Conservation (phyloP, 352 stramenopile species). For the Phytophthora foliorum region DNA sequence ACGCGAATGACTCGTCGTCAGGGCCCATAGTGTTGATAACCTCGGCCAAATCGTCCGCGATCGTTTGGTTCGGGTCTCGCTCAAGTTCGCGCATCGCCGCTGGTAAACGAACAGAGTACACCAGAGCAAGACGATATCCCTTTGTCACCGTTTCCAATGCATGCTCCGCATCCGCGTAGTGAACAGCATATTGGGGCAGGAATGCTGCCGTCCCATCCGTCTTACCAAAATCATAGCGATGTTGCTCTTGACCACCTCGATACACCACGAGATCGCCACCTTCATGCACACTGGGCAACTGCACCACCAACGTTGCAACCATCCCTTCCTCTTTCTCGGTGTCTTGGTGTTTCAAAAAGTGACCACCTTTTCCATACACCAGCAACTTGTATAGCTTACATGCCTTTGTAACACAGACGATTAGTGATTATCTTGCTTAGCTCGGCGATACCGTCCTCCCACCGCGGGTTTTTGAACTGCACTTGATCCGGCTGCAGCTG, state of each 20-base stretch:
- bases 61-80: neutral
- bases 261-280: conserved; percentile 33
- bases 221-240: conserved; percentile 37
- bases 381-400: conserved; percentile 62
- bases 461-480: conserved; percentile 11
- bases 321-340: conserved; percentile 65
- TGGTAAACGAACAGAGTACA: conserved; percentile 33
- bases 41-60: conserved; percentile 9
- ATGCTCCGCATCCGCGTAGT: conserved; percentile 38
- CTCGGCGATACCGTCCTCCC: conserved; percentile 4
- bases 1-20: conserved; percentile 18
- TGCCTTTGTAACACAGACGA: too few species aligned
- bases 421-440: conserved; percentile 10
- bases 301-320: conserved; percentile 62
- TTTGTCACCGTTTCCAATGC: conserved; percentile 24
- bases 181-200: conserved; percentile 25
- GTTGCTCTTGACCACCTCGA: conserved; percentile 6
- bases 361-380: conserved; percentile 49
- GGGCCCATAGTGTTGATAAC: conserved; percentile 5
- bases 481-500: conserved; percentile 19
- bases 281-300: conserved; percentile 40
- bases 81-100: conserved; percentile 2
- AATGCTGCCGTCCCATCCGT: conserved; percentile 9
- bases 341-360: conserved; percentile 56
- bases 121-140: conserved; percentile 19